Conservation (phyloP, 495 filamentous ascomycete genomes). For the Penicillium fimorum region DNA sequence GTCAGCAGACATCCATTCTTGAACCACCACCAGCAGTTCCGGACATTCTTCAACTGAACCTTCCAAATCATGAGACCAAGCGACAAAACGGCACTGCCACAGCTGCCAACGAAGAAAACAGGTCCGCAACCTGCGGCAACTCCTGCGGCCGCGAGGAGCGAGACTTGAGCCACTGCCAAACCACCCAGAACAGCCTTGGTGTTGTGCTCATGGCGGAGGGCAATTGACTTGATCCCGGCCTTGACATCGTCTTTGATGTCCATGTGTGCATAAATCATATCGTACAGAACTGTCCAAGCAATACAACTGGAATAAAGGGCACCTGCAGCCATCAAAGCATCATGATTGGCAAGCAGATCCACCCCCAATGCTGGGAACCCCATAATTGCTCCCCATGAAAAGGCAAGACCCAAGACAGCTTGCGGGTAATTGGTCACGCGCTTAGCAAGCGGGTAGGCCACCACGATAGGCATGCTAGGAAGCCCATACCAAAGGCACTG, state of each 20-base stretch:
- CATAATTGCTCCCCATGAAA: conserved; percentile 97
- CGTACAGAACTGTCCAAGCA: conserved; percentile 93
- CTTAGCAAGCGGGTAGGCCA: conserved; percentile 87
- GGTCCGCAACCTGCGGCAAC: conserved; percentile 72
- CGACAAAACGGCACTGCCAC: conserved; percentile 74
- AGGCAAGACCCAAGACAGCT: conserved; percentile 85
- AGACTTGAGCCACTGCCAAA: conserved; percentile 71
- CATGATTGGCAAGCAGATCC: conserved; percentile 65
- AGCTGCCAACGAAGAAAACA: conserved; percentile 79
- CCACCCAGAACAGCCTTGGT: conserved; percentile 83
- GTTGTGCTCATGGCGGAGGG: conserved; percentile 79
- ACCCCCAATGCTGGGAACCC: conserved; percentile 91
- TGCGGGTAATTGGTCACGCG: conserved; percentile 94
- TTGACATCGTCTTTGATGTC: conserved; percentile 92
- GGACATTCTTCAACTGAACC: conserved; percentile 78
- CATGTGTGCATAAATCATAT: conserved; percentile 99
- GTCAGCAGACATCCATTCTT: conserved; percentile 67
- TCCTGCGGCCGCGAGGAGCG: conserved; percentile 76
- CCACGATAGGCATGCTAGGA: conserved; percentile 78
- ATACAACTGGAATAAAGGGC: conserved; percentile 82
- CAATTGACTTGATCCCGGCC: conserved; percentile 94
- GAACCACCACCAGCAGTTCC: conserved; percentile 98
- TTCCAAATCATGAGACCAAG: conserved; percentile 85
- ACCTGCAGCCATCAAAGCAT: conserved; percentile 64
- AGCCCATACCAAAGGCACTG: conserved; percentile 83